phyloP scores from a whole-genome alignment of 1,284 basidiomycete species.

The Schizopora paradoxa region DNA sequence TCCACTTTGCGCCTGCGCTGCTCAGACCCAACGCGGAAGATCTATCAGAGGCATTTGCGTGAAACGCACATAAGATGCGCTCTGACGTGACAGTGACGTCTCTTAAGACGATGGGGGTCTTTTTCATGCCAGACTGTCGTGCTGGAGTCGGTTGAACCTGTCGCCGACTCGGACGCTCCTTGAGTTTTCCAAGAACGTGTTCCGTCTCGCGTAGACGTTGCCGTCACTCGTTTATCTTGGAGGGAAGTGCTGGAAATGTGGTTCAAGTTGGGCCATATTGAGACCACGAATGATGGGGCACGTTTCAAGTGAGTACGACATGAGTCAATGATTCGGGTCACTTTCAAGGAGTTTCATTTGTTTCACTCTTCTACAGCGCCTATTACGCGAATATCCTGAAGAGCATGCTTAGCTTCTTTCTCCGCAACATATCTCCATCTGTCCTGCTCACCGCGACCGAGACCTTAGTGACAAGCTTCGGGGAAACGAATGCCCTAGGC shows the following conservation, averaged over 20 bases:
- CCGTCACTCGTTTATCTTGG: constrained; percentile 77
- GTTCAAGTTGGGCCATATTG: constrained; percentile 49
- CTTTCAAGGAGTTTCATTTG: constrained; percentile 20
- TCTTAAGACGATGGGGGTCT: constrained; percentile 65
- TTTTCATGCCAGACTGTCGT: constrained; percentile 61
- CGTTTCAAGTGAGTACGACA: constrained; percentile 59
- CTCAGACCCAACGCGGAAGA: constrained; percentile 51
- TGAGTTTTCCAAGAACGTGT: constrained; percentile 56
- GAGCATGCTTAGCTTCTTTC: constrained; percentile 52
- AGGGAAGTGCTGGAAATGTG: constrained; percentile 58
- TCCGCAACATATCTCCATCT: constrained; percentile 48
- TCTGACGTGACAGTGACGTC: constrained; percentile 6
- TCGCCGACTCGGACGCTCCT: constrained; percentile 74
- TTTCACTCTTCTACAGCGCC: constrained; percentile 64
- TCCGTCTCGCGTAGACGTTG: constrained; percentile 67
- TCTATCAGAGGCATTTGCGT: constrained; percentile 48
- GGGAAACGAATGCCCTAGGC: too few relatives aligned
- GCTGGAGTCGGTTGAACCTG: constrained; percentile 78
- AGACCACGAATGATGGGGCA: constrained; percentile 61
- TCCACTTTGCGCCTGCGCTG: constrained; percentile 66
- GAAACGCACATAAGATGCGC: too few relatives aligned
- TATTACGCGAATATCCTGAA: constrained; percentile 52
- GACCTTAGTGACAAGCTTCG: constrained; percentile 57
- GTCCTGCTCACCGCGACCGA: constrained; percentile 60
- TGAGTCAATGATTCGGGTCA: constrained; percentile 9